Evolutionary conservation across 495 filamentous ascomycete genomes (phyloP), one percentile per base, ranked within the genome.

Genomic region (Amorphotheca resinae): DNA sequence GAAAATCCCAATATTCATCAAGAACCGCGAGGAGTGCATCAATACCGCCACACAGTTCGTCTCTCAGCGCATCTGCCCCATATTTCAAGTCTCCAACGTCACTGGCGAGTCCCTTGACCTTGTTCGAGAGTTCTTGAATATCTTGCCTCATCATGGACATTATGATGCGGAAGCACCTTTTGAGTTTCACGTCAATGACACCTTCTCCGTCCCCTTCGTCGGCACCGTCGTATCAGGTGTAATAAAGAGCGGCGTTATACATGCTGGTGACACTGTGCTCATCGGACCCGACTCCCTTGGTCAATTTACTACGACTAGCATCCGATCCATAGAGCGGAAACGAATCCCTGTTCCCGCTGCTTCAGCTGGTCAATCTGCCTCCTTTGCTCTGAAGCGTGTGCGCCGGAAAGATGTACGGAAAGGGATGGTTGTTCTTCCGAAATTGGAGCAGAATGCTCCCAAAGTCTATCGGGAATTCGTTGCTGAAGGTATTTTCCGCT

Each of bases 1-100:
- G 18, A 98, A 98, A 65, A 93, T 98, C 41, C 93, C 93, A n/a
- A 86, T 96, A 40, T 91, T 96, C 61, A 82, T 98, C 60, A 93
- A 91, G 59, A 81, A 80, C 45, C 80, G 76, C 54, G 83, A 93
- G 46, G 84, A 95, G 44, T 93, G 87, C 50, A 80, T 98, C 54
- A 86, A 88, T 56, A 98, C 91, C 0, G 91, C 91, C 0, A 87
- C 85, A 4, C 93, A 98, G 59, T 96, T 98, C 51, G 84, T 96
- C 52, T 87, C 79, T 49, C 84, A 94, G 58, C 75, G 91, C 22
- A 95, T 98, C 33, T 95, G 89, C 58, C 91, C 91, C 15, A 83
- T 98, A 53, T 98, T 98, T 64, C 91, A 96, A 53, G 86, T 98
- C 26, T 95, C 87, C 46, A 98, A 98, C 55, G 91, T 98, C 20